phyloP scores from a whole-genome alignment of 1,284 basidiomycete species.

The Schizophyllum commune region DNA sequence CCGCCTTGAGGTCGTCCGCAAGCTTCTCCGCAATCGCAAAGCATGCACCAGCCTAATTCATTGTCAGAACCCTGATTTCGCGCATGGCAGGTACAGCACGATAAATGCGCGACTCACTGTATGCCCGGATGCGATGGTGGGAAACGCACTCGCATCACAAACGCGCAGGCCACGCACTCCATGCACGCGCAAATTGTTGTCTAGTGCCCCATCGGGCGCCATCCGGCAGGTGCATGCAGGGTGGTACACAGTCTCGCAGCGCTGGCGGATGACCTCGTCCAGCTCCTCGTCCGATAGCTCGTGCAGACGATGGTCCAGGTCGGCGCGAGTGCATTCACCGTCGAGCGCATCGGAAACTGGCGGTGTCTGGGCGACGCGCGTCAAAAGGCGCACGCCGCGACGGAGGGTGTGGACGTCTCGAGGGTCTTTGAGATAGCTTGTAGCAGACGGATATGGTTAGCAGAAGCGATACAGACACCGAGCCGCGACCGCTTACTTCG shows the following conservation, averaged over 20 bases:
- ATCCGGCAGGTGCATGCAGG: constrained; percentile 25
- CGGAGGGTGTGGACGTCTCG: constrained; percentile 50
- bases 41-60: constrained; percentile 43
- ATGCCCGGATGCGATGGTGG: constrained; percentile 22
- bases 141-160: constrained; percentile 28
- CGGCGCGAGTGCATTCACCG: constrained; percentile 24
- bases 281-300: constrained; percentile 37
- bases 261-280: constrained; percentile 17
- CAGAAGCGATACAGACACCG: no score
- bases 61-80: neutral
- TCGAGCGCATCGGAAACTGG: constrained; percentile 45
- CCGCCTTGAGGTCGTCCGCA: constrained; percentile 48
- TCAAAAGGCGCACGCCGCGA: constrained; percentile 42
- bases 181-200: constrained; percentile 30
- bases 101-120: neutral
- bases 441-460: no score
- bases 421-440: constrained; percentile 47
- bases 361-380: constrained; percentile 40
- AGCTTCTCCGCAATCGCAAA: constrained; percentile 59
- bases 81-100: neutral
- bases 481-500: constrained; percentile 22
- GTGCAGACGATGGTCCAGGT: constrained; percentile 37
- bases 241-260: constrained; percentile 17
- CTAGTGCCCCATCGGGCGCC: constrained; percentile 29
- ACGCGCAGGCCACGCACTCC: constrained; percentile 26